phyloP scores from a whole-genome alignment of 768 basidiomycete species.

The Roridomyces roridus region DNA sequence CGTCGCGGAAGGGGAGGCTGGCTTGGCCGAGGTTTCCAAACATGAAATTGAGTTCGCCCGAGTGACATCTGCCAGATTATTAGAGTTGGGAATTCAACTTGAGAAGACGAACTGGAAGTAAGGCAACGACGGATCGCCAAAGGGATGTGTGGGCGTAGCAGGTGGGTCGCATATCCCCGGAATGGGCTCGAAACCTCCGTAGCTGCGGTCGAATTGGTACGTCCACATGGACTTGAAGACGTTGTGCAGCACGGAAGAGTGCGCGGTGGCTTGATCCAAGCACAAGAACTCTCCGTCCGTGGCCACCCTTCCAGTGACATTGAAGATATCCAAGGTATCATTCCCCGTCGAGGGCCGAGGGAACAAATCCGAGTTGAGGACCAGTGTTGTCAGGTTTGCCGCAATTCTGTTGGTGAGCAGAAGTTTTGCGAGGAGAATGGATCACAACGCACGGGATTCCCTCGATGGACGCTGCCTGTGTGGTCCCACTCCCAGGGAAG shows the following conservation, averaged over 20 bases:
- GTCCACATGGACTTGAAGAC: slow-evolving; percentile 49
- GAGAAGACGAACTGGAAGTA: slow-evolving; percentile 51
- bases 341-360: slow-evolving; percentile 43
- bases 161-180: slow-evolving; percentile 52
- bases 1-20: slow-evolving; percentile 50
- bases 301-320: slow-evolving; percentile 49
- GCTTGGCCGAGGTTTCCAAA: slow-evolving; percentile 45
- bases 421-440: no score
- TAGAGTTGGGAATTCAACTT: slow-evolving; percentile 7
- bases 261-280: slow-evolving; percentile 55
- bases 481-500: slow-evolving; percentile 29
- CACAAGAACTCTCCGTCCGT: slow-evolving; percentile 51
- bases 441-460: slow-evolving; percentile 24
- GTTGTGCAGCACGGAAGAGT: slow-evolving; percentile 46
- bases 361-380: slow-evolving; percentile 44
- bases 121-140: slow-evolving; percentile 52
- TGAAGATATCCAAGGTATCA: slow-evolving; percentile 48
- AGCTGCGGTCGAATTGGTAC: slow-evolving; percentile 56
- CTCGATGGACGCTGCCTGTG: slow-evolving; percentile 21
- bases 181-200: slow-evolving; percentile 51
- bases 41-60: slow-evolving; percentile 37
- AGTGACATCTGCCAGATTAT: slow-evolving; percentile 32
- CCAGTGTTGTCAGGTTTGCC: slow-evolving; percentile 23
- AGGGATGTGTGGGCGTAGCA: slow-evolving; percentile 43
- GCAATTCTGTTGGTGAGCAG: slow-evolving; percentile 22